A percentile compares a stretch with the other conserved stretches of the same genome.
phyloP scores from a whole-genome alignment of 495 filamentous ascomycete genomes.

The Hypoxylon perforatum region DNA sequence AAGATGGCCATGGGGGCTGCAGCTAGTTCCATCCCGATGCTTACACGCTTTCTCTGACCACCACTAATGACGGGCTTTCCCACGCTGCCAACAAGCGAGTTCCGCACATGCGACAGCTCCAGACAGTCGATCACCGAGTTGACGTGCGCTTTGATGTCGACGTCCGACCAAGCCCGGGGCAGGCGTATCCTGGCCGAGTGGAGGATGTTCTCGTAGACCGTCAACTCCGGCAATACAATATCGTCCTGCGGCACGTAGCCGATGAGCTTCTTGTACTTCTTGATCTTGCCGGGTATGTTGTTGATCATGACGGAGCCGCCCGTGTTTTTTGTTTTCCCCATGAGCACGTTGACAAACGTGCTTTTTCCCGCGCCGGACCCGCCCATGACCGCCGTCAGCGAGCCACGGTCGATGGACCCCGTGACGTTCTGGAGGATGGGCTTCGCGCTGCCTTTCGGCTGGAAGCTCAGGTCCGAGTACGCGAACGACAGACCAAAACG shows the following conservation, averaged over 20 bases:
- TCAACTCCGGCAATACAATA: constrained; percentile 60
- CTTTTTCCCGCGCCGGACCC: constrained; percentile 62
- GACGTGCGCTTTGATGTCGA: constrained; percentile 55
- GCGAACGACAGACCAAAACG: constrained; percentile 64
- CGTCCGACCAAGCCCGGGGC: constrained; percentile 53
- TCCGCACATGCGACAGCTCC: constrained; percentile 55
- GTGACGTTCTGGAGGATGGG: constrained; percentile 62
- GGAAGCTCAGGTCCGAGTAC: constrained; percentile 57
- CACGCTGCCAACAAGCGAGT: constrained; percentile 56
- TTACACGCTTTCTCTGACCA: constrained; percentile 62
- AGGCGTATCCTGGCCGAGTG: constrained; percentile 64
- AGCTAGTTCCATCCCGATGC: constrained; percentile 69
- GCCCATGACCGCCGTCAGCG: constrained; percentile 62
- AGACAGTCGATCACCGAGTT: constrained; percentile 58
- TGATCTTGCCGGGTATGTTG: constrained; percentile 56
- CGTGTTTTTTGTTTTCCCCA: constrained; percentile 60
- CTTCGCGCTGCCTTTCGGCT: constrained; percentile 52
- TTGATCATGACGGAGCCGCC: constrained; percentile 60
- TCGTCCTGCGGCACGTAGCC: constrained; percentile 68
- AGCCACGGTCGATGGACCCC: constrained; percentile 61
- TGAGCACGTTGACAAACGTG: constrained; percentile 65
- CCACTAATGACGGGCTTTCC: constrained; percentile 60
- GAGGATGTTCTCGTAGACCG: constrained; percentile 64
- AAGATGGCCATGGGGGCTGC: constrained; percentile 74
- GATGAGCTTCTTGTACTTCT: constrained; percentile 64